phyloP scores from a whole-genome alignment of 2,329 filamentous ascomycete genomes.

The Stemphylium vesicarium region DNA sequence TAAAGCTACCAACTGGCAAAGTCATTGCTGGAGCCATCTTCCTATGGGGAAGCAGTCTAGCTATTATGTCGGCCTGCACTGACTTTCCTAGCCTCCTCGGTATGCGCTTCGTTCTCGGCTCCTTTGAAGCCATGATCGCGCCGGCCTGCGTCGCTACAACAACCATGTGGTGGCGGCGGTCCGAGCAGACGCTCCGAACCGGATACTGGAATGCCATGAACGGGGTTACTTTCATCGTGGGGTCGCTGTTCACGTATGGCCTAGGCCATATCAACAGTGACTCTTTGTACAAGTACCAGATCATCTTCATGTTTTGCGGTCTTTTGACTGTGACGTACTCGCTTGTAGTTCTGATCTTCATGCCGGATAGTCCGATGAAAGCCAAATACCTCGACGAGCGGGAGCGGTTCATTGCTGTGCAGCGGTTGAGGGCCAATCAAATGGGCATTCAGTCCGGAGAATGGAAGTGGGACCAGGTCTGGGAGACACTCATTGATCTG shows the following conservation, averaged over 20 bases:
- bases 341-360: conserved; percentile 47
- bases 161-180: conserved; percentile 66
- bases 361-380: conserved; percentile 54
- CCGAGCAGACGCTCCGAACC: conserved; percentile 63
- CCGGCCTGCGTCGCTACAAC: conserved; percentile 65
- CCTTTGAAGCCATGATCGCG: conserved; percentile 44
- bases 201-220: conserved; percentile 68
- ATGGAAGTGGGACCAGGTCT: conserved; percentile 73
- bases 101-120: conserved; percentile 51
- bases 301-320: conserved; percentile 55
- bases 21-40: conserved; percentile 60
- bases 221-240: conserved; percentile 62
- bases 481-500: conserved; percentile 31
- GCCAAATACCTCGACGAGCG: conserved; percentile 35
- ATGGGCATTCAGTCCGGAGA: conserved; percentile 69
- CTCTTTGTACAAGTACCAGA: conserved; percentile 52
- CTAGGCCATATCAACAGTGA: conserved; percentile 61
- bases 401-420: conserved; percentile 26
- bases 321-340: conserved; percentile 55
- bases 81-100: conserved; percentile 47
- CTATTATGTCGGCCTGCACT: conserved; percentile 60
- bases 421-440: conserved; percentile 29
- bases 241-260: conserved; percentile 63
- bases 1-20: conserved; percentile 66
- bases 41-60: conserved; percentile 60